Base-by-base conservation (phyloP, 805 yeast species). In the Cyberlindnera meyerae region DNA sequence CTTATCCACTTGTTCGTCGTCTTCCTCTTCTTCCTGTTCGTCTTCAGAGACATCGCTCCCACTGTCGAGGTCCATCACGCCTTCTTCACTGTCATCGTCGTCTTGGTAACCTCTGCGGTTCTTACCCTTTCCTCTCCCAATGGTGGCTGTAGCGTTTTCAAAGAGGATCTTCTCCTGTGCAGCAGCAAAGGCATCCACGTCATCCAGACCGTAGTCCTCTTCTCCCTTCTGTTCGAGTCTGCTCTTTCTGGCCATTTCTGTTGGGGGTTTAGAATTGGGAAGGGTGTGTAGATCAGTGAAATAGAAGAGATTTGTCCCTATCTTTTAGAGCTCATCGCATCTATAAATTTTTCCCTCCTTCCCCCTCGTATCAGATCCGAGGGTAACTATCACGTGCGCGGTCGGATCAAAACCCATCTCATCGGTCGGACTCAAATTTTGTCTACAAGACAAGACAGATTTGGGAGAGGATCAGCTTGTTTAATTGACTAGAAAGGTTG, bases 181-280 rank as follows among this genome's bases (percentile, higher is more conserved):
- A 6, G 73, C 71, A 44, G 76, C 77, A 57, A 81, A 82, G 9
- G 73, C 75, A 50, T 82, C 90, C 8, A 82, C 79, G 47, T 82
- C 89, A 55, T 77, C 77, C 21, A 73, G 53, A 1, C 77, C 83
- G 43, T 71, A 62, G 36, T 65, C 68, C 15, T 52, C 61, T 11
- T 47, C 49, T 3, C 31, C 29, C 8, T 16, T 27, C 27, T 39
- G 42, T 11, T 31, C 37, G 20, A 38, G 31, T 27, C 34, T 34
- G 38, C 33, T 41, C 43, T 42, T 48, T 21, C 29, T 44, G 21
- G 45, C 52, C 52, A 51, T 47, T 37, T 11, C 27, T 15, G 22
- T 20, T 8, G 7, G 22, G 7, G 22, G 22, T 20, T n/a, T n/a
- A n/a, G n/a, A n/a, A n/a, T n/a, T n/a, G n/a, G n/a, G n/a, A n/a